Percentiles rank a stretch among this genome's conserved stretches.
Conservation (phyloP, 2,329 filamentous ascomycete genomes). For the Hyphodiscus sp. region DNA sequence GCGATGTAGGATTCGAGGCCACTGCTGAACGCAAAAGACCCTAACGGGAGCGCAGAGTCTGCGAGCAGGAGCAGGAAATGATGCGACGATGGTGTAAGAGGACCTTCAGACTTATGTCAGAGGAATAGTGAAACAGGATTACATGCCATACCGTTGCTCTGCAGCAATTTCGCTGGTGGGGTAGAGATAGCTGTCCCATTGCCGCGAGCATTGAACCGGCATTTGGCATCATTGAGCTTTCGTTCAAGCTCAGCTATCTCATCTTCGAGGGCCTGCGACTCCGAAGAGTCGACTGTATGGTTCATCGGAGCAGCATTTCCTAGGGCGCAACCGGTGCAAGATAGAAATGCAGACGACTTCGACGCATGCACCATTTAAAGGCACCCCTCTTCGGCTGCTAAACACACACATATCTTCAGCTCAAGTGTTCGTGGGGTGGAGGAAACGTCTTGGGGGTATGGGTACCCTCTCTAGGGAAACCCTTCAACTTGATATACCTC, state of each 20-base stretch:
- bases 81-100: conserved; percentile 19
- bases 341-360: neutral
- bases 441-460: too few species aligned
- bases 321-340: neutral
- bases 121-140: neutral
- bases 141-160: conserved; percentile 14
- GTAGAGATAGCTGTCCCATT: conserved; percentile 2
- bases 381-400: neutral
- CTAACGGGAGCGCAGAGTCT: conserved; percentile 74
- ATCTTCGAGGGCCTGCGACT: conserved; percentile 32
- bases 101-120: conserved; percentile 14
- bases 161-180: conserved; percentile 9
- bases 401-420: neutral
- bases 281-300: conserved; percentile 14
- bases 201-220: conserved; percentile 35
- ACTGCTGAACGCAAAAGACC: conserved; percentile 82
- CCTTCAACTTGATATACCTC: too few species aligned
- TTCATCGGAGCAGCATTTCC: conserved; percentile 21
- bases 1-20: conserved; percentile 78
- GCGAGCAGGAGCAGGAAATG: conserved; percentile 73
- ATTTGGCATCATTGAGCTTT: conserved; percentile 35
- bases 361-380: too few species aligned
- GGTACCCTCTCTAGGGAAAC: too few species aligned
- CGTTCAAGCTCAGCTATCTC: conserved; percentile 55
- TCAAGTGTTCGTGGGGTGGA: neutral